A percentile compares a stretch with the other conserved stretches of the same genome.
These are phyloP conservation scores for Thymus quinquecostatus DNA, from an alignment of 257 asterid genomes.

Conservation along the genomic window DNA sequence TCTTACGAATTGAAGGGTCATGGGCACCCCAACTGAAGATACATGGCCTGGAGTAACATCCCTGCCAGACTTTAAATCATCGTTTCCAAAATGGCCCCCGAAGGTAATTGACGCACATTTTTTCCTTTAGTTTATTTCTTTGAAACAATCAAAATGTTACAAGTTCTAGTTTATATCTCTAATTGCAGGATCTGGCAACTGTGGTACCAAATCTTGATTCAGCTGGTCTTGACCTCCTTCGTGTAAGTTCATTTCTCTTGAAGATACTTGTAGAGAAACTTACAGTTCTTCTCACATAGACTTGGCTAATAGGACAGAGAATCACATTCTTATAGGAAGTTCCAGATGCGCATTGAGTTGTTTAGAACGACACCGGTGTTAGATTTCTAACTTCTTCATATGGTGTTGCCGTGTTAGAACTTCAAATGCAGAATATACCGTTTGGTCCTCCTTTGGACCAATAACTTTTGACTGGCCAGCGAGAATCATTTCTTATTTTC, in stretches of 20 bases:
- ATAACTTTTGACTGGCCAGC: not conserved
- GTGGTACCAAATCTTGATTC: slow-evolving; percentile 78
- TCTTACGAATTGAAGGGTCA: slow-evolving; percentile 49
- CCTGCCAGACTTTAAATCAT: slow-evolving; percentile 84
- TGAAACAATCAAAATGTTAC: slow-evolving; percentile 16
- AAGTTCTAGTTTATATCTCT: slow-evolving; percentile 22
- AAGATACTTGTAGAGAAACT: slow-evolving; percentile 4
- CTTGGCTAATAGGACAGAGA: not conserved
- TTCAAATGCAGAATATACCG: slow-evolving; percentile 1
- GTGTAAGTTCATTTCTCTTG: slow-evolving; percentile 56
- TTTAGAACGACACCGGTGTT: slow-evolving; percentile 3
- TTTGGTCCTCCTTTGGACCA: not conserved
- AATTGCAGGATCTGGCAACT: slow-evolving; percentile 71
- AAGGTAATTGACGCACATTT: slow-evolving; percentile 50
- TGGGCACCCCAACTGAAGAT: slow-evolving; percentile 98
- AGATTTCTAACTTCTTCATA: slow-evolving; percentile 1
- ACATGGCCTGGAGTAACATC: slow-evolving; percentile 97
- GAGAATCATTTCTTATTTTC: not conserved
- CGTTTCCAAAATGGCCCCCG: slow-evolving; percentile 85
- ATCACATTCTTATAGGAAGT: not conserved
- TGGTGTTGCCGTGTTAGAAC: not conserved
- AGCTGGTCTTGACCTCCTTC: slow-evolving; percentile 81
- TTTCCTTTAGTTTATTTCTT: not conserved
- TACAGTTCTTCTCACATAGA: slow-evolving; percentile 13
- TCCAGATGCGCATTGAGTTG: slow-evolving; percentile 1